phyloP scores from a whole-genome alignment of 768 basidiomycete species.

The Tulasnella sp. region DNA sequence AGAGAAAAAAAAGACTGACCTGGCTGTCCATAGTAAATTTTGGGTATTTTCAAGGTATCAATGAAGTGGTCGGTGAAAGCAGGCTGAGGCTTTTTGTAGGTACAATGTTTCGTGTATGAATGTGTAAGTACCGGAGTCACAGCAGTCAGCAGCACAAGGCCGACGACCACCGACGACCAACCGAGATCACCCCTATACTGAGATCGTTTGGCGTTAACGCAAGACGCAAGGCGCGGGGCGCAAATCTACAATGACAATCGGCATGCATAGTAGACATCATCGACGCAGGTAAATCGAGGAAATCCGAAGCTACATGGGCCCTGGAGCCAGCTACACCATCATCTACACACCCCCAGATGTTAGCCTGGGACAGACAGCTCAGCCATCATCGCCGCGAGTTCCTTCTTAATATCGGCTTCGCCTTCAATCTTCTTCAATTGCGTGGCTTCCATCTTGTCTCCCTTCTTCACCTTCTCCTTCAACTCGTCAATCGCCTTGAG shows the following conservation, averaged over 20 bases:
- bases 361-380: background rate
- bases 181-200: background rate
- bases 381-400: slow-evolving; percentile 38
- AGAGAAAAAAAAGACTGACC: background rate
- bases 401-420: slow-evolving; percentile 72
- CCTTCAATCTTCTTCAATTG: slow-evolving; percentile 96
- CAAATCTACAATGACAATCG: too few relatives aligned
- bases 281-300: too few relatives aligned
- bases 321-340: too few relatives aligned
- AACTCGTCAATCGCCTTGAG: slow-evolving; percentile 98
- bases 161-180: background rate
- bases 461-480: slow-evolving; percentile 80
- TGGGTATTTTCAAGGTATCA: too few relatives aligned
- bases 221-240: too few relatives aligned
- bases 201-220: background rate
- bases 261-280: too few relatives aligned
- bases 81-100: too few relatives aligned
- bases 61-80: too few relatives aligned
- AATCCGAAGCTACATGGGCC: too few relatives aligned
- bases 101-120: too few relatives aligned
- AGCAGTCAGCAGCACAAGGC: background rate
- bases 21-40: slow-evolving; percentile 8
- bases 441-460: slow-evolving; percentile 87
- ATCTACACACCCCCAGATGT: too few relatives aligned
- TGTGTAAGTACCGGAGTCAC: too few relatives aligned